These are phyloP conservation scores for Adenanthera pavonina DNA, from an alignment of 306 rosid genomes.

Conservation along the genomic window DNA sequence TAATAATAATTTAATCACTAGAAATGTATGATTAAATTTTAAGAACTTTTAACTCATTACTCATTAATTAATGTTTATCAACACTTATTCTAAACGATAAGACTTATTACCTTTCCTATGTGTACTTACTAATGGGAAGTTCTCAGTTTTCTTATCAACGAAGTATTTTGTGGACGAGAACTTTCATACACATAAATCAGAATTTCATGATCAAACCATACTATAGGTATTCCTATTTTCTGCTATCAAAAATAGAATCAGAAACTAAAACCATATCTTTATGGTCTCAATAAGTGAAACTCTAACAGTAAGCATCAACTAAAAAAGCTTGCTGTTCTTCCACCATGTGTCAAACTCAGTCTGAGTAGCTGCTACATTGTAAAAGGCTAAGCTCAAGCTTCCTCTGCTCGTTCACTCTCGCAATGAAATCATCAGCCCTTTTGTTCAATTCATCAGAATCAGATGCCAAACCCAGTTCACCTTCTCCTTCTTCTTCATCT, in stretches of 20 bases:
- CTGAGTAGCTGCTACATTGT: slow-evolving; percentile 37
- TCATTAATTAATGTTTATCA: too few relatives aligned
- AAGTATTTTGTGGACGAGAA: slow-evolving; percentile 27
- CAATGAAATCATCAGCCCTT: slow-evolving; percentile 91
- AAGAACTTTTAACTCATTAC: too few relatives aligned
- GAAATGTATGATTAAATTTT: too few relatives aligned
- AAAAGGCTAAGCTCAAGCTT: slow-evolving; percentile 62
- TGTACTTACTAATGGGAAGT: slow-evolving; percentile 38
- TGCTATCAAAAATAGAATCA: background rate
- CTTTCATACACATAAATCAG: background rate
- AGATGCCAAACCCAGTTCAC: slow-evolving; percentile 26
- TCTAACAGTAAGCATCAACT: slow-evolving; percentile 19
- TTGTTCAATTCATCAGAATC: slow-evolving; percentile 60
- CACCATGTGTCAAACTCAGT: background rate
- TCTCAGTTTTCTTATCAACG: slow-evolving; percentile 42
- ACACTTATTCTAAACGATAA: too few relatives aligned
- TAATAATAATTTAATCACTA: too few relatives aligned
- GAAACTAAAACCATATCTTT: background rate
- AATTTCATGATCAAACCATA: background rate
- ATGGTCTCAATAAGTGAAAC: slow-evolving; percentile 18
- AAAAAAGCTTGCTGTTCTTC: slow-evolving; percentile 3
- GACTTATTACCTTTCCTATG: background rate
- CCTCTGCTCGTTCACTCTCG: slow-evolving; percentile 73
- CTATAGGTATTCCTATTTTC: background rate
- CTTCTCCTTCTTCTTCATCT: slow-evolving; percentile 16